A percentile compares a stretch with the other conserved stretches of the same genome.
These are phyloP conservation scores for Kwoniella shivajii DNA, from an alignment of 1,284 basidiomycete genomes.

Conservation along the genomic window DNA sequence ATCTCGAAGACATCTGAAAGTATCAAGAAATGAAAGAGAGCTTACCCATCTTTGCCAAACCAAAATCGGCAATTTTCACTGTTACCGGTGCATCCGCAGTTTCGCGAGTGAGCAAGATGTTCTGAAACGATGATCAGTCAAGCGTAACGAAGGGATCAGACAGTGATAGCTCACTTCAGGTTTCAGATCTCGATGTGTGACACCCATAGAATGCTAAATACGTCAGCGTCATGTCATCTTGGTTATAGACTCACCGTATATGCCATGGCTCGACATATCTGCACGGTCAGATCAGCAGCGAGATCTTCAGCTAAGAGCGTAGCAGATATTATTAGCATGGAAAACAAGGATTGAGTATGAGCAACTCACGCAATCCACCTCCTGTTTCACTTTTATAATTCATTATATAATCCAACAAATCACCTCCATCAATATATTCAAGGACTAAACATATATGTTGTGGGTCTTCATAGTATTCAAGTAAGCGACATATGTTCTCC, in stretches of 20 bases:
- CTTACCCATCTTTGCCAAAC: conserved; percentile 80
- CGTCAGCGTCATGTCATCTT: conserved; percentile 14
- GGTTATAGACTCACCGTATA: conserved; percentile 42
- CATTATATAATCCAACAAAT: conserved; percentile 80
- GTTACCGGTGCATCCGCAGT: conserved; percentile 28
- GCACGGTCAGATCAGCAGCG: conserved; percentile 42
- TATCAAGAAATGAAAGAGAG: conserved; percentile 30
- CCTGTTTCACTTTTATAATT: conserved; percentile 51
- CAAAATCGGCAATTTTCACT: conserved; percentile 79
- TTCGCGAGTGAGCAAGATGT: conserved; percentile 49
- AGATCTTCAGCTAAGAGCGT: conserved; percentile 52
- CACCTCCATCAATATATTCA: conserved; percentile 76
- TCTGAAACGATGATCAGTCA: conserved; percentile 30
- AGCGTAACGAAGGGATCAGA: no score
- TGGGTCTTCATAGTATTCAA: conserved; percentile 73
- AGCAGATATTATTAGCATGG: background rate
- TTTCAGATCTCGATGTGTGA: conserved; percentile 89
- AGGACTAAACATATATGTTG: conserved; percentile 62
- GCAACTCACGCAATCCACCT: conserved; percentile 62
- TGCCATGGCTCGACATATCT: conserved; percentile 54
- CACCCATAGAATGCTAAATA: conserved; percentile 45
- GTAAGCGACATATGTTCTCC: conserved; percentile 76
- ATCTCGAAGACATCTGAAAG: background rate
- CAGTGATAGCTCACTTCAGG: conserved; percentile 68
- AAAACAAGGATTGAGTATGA: background rate